These are phyloP conservation scores for Babesia sp. DNA, from an alignment of 169 alveolate genomes.

Conservation along the genomic window DNA sequence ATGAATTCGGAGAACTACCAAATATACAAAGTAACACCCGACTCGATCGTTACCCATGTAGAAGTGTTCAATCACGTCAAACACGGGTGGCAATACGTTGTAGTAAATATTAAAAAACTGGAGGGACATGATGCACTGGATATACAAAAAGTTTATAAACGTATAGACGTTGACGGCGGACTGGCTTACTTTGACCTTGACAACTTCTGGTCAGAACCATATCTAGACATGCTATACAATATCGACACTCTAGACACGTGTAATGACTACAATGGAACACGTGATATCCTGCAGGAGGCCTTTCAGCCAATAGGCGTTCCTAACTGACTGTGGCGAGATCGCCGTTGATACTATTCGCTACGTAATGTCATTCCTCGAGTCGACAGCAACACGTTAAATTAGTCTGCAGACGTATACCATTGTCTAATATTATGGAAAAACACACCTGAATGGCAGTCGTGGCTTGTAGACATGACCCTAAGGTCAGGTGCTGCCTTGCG, in stretches of 20 bases:
- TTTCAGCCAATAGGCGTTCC: no score
- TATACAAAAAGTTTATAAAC: background rate
- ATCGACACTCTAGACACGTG: background rate
- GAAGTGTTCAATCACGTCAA: slow-evolving; percentile 2
- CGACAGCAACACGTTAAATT: no score
- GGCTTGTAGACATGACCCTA: no score
- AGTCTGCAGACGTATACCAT: no score
- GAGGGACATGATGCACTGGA: background rate
- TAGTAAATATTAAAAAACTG: background rate
- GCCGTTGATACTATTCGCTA: no score
- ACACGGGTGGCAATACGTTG: slow-evolving; percentile 13
- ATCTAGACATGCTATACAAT: background rate
- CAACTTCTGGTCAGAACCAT: background rate
- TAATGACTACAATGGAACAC: background rate
- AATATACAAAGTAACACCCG: background rate
- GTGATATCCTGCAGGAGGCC: background rate
- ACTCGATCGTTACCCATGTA: background rate
- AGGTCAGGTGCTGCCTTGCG: no score
- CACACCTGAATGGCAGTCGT: no score
- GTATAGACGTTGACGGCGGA: background rate
- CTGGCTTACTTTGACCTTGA: background rate
- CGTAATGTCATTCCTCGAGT: no score
- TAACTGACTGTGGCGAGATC: no score
- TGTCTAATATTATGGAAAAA: no score
- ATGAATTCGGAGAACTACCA: background rate